Base-by-base conservation (phyloP, 495 filamentous ascomycete genomes). In the Xylona heveae region DNA sequence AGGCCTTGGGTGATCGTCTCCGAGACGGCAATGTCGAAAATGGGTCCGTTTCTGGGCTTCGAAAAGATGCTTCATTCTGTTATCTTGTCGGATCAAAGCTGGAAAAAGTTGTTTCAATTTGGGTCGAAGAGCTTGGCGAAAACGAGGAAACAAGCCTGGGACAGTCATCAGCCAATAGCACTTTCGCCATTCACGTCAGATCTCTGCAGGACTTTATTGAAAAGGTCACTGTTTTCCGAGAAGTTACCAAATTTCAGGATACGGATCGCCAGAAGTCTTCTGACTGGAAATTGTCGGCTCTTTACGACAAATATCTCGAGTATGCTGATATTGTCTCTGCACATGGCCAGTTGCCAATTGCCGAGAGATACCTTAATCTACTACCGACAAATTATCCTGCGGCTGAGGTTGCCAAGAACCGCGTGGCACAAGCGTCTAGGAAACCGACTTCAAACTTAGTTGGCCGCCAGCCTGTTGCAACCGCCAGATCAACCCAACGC, bases 231-330 rank as follows among this genome's bases (percentile, higher is more conserved):
- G 71, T 99, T 24, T 95, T 99, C 69, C 77, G 88, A 31, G 66
- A 91, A 43, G 84, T 88, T 26, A 83, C 79, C 33, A 84, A 85
- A 42, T 99, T 91, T 54, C 50, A 75, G 39, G 88, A 99, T 45
- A 58, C 59, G 4, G 82, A 94, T 37, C 66, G 61, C 35, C 56
- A 55, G 31, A 51, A 68, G 37, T 62, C 68, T 22, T 68, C 72
- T 0, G 81, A 71, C 32, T 99, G 90, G 90, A 91, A 90, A 53
- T 72, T 99, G 28, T 64, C 65, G 26, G 59, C 70, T 1, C 61
- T 99, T 24, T 99, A 99, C 47, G 76, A 83, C 46, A 91, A 90
- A 54, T 99, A 99, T 44, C 73, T 71, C 14, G 85, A 99, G 56
- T 99, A 94, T 52, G 84, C 88, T 6, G 88, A 95, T 46, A 77